These are phyloP conservation scores for Moniliella sp. DNA, from an alignment of 1,284 basidiomycete genomes.

Conservation along the genomic window DNA sequence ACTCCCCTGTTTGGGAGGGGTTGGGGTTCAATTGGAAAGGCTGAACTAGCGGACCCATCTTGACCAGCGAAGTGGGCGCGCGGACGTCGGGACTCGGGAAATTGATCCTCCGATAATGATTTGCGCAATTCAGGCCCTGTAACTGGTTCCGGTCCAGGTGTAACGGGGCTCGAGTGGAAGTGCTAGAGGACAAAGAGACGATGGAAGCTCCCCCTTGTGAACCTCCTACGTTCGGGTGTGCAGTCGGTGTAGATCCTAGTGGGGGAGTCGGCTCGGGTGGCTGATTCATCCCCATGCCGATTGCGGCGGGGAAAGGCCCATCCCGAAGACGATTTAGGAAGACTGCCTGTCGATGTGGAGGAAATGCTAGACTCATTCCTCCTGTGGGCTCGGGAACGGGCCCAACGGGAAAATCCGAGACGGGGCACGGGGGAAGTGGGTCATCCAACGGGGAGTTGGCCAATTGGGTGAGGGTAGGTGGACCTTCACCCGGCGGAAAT, in stretches of 20 bases:
- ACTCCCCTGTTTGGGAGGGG: no score
- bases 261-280: neutral
- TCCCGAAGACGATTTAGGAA: neutral
- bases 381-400: neutral
- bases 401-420: neutral
- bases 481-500: neutral
- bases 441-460: neutral
- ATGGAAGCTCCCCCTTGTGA: no score
- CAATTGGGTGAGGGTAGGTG: neutral
- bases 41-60: no score
- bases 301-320: neutral
- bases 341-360: neutral
- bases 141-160: no score
- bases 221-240: no score
- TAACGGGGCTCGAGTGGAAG: no score
- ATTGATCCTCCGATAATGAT: no score
- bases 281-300: neutral
- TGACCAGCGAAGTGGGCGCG: no score
- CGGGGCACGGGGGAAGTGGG: neutral
- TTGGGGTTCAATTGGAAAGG: no score
- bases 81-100: no score
- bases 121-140: no score
- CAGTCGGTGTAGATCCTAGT: neutral
- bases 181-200: no score
- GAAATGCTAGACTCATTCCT: neutral